Evolutionary conservation across 1,284 basidiomycete genomes (phyloP), one percentile per base, ranked within the genome.

Genomic region (Moesziomyces sp.): DNA sequence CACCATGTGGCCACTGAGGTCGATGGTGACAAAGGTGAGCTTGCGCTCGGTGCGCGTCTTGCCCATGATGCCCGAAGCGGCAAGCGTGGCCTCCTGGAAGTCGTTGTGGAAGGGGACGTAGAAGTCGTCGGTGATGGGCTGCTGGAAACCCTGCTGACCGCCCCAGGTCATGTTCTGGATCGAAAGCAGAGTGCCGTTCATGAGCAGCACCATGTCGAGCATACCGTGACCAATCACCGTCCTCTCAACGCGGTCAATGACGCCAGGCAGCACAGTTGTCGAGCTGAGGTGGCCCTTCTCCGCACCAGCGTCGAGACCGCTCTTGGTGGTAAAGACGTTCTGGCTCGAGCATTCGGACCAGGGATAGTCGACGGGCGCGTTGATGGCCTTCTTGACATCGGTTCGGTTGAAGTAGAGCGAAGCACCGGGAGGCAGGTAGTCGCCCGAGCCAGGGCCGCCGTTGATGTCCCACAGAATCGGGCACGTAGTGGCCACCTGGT

Each of bases 91-190:
- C 8, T 59, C 40, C 34, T 73, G 56, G 13, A 46, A 30, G 24
- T 60, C 58, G 16, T 58, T n/a, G 44, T 67, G 40, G 58, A 72
- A 68, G 19, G 64, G 61, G 1, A 69, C 66, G 53, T 65, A 69
- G n/a, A 74, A 69, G n/a, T 64, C 58, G 4, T 63, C 56, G 13
- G 50, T 72, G n/a, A 76, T 71, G 13, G 57, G 60, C 3, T 51
- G 50, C 43, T 77, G 74, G 73, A 84, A 83, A 26, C 83, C 83
- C 66, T 78, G 80, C 26, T 55, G 28, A 7, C 75, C 74, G 9
- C 70, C 63, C 80, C 80, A 84, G 18, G 82, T 83, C 75, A 79
- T 77, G 67, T 83, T 83, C 46, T 82, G 81, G 48, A 83, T 79
- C 11, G 60, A 62, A 7, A 83, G 74, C 1, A 71, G 49, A 0